Percentiles rank a stretch among this genome's conserved stretches.
These are phyloP conservation scores for Endogone sp. DNA, from an alignment of 192 early-diverging fungal genomes.

Conservation along the genomic window DNA sequence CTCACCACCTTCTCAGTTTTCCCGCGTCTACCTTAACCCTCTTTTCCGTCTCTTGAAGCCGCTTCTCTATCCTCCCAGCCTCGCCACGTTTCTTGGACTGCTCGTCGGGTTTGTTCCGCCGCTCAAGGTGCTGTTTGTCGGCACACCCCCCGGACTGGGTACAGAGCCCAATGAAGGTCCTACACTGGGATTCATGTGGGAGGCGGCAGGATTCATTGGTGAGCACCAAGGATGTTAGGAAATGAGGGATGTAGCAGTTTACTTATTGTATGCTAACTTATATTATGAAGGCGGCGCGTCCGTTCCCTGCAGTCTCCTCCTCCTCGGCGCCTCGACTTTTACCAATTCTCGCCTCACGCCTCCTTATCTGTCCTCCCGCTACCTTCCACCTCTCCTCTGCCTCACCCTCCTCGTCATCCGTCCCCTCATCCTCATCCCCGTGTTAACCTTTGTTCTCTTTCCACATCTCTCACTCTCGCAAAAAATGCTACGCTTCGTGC, in stretches of 20 bases:
- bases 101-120: not conserved
- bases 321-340: not conserved
- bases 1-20: too few species aligned
- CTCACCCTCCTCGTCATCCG: too few species aligned
- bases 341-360: too few species aligned
- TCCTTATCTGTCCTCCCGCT: too few species aligned
- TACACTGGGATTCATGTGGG: not conserved
- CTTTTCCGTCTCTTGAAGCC: too few species aligned
- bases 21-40: too few species aligned
- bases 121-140: slow-evolving; percentile 1
- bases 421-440: too few species aligned
- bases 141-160: not conserved
- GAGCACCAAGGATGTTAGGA: too few species aligned
- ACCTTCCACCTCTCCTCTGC: too few species aligned
- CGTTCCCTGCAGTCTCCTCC: not conserved
- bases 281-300: not conserved
- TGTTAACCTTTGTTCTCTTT: too few species aligned
- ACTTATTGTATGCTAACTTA: too few species aligned
- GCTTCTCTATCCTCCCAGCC: not conserved
- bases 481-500: slow-evolving; percentile 2
- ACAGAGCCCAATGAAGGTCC: not conserved
- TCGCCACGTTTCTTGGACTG: not conserved
- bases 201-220: not conserved
- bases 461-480: not conserved
- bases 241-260: too few species aligned